Base-by-base conservation (phyloP, 768 basidiomycete species). In the Roridomyces roridus region DNA sequence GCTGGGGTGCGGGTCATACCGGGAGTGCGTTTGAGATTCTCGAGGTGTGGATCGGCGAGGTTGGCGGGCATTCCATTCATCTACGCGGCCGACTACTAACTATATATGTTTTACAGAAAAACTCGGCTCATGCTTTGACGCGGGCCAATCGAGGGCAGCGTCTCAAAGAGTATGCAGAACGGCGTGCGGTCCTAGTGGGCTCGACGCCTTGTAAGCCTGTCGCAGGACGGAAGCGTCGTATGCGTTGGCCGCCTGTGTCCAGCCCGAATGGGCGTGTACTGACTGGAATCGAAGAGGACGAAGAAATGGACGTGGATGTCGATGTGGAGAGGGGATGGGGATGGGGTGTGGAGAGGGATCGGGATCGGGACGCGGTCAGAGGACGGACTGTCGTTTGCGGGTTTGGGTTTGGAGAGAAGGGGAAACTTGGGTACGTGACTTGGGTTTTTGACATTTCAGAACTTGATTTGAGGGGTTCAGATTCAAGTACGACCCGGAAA, bases 1-100 rank as follows among this genome's bases (percentile, higher is more conserved):
- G 83, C 0, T 91, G 90, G 91, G 89, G 89, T n/a, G 84, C 81
- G 60, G 85, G 86, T 2, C 91, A 91, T 60, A 89, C 91, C 58
- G 91, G 90, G 23, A 85, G 86, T 64, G 88, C 86, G 23, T 80
- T 91, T 63, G 91, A 91, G 74, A 80, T 92, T 49, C 69, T 91
- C 17, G 77, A 74, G 23, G 88, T 84, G 17, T 78, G 84, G 61
- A 85, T 89, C 66, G 80, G 85, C 43, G 76, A 85, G 78, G 91
- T 91, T n/a, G n/a, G n/a, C n/a, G n/a, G n/a, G n/a, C n/a, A 37
- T 21, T 40, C 28, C 56, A 17, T 37, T n/a, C 23, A 15, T 44
- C 43, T 29, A 31, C 29, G 14, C n/a, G n/a, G n/a, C n/a, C 21
- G 37, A 34, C 20, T 21, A 29, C 31, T 51, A 39, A 24, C 44